Base-by-base conservation (phyloP, 179 eudicot genomes). In the Gypsophila paniculata region DNA sequence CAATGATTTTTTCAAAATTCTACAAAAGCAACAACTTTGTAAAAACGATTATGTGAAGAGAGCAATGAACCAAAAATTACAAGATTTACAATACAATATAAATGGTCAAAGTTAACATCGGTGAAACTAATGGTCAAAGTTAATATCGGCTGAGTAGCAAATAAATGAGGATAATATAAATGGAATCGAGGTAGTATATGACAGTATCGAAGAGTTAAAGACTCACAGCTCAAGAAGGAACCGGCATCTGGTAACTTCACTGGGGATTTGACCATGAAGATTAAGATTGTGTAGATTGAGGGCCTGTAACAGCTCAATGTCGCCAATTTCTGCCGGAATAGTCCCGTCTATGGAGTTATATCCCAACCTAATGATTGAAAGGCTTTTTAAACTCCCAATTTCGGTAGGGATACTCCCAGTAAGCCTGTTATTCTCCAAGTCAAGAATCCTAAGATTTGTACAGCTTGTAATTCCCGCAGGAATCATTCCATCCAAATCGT, bases 191-290 rank as follows among this genome's bases (percentile, higher is more conserved):
- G 1, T 15, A 51, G 29, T 8, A 64, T 53, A 38, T 34, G 22
- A 51, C 46, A 70, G 59, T 69, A 76, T 62, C 73, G 54, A 69
- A 23, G 29, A 53, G 23, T 32, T 3, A 26, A 29, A n/a, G 66
- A 51, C 99, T 94, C 82, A 94, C 97, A 94, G 91, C 85, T 88
- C 83, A 80, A 89, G 97, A 71, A 94, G 96, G 81, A 88, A 91
- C 70, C 78, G 83, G 89, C 97, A 94, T 66, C 79, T 82, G 82
- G 87, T 84, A 61, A 94, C 53, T 69, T 85, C 82, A 49, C 71
- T 64, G 17, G 99, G 99, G 60, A 91, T 87, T 76, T 72, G 84
- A 71, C 99, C 96, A 48, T 70, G 79, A 69, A 91, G 88, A 6
- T 79, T 70, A 65, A 91, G 96, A 73, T 87, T 87, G 62, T 85